Conservation (phyloP, 2,329 filamentous ascomycete genomes). For the Epicoccum sorghinum region DNA sequence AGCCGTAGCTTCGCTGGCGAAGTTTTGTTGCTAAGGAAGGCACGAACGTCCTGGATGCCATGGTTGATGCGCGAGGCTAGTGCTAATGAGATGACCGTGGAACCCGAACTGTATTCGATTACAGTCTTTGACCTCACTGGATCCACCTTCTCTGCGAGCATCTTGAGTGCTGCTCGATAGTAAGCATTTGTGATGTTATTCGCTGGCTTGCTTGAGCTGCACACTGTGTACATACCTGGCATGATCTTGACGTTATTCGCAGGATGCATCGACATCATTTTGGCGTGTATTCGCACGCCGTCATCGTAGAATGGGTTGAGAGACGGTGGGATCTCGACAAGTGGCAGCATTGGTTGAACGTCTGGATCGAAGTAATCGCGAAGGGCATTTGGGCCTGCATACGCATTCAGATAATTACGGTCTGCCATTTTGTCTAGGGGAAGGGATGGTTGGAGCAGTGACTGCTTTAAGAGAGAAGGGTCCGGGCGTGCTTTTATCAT, state of each 20-base stretch:
- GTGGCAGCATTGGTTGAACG: conserved; percentile 61
- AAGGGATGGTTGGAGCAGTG: background rate
- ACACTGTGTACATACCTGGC: conserved; percentile 52
- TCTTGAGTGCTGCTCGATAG: conserved; percentile 22
- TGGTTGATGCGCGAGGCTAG: conserved; percentile 29
- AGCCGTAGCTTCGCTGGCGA: conserved; percentile 23
- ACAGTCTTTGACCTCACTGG: conserved; percentile 25
- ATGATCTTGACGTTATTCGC: conserved; percentile 70
- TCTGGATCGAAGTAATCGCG: conserved; percentile 67
- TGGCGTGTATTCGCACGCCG: conserved; percentile 68
- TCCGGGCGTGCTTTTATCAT: too few relatives aligned
- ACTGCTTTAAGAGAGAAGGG: too few relatives aligned
- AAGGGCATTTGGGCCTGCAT: conserved; percentile 62
- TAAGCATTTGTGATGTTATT: background rate
- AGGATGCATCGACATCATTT: conserved; percentile 70
- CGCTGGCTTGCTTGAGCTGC: background rate
- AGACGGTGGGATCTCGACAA: conserved; percentile 64
- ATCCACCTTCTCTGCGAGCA: conserved; percentile 22
- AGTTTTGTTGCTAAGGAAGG: conserved; percentile 31
- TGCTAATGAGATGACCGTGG: conserved; percentile 31
- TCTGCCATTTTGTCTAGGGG: conserved; percentile 9
- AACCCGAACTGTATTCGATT: conserved; percentile 29
- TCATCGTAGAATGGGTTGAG: conserved; percentile 64
- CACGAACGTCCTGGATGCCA: conserved; percentile 23
- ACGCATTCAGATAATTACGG: conserved; percentile 56